These are phyloP conservation scores for Pythium sukuiense DNA, from an alignment of 352 stramenopile genomes.

Conservation along the genomic window DNA sequence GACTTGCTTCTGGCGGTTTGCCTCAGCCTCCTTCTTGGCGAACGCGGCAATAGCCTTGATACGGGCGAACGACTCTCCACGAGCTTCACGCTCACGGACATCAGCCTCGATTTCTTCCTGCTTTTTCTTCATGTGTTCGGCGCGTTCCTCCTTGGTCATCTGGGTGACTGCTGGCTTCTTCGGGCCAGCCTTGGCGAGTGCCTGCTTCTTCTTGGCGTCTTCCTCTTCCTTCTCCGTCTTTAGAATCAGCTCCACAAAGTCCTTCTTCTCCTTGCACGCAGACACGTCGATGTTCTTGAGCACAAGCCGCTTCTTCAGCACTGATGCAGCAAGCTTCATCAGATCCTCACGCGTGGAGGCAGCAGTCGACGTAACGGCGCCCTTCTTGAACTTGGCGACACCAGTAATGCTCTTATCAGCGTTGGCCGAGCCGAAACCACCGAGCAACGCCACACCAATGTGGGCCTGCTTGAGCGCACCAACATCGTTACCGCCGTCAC, in stretches of 20 bases:
- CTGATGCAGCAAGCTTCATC: conserved; percentile 87
- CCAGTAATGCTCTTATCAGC: conserved; percentile 87
- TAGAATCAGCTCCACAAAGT: conserved; percentile 80
- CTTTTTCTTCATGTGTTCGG: conserved; percentile 81
- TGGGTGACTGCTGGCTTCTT: conserved; percentile 46
- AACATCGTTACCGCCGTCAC: conserved; percentile 98
- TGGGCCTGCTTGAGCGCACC: conserved; percentile 93
- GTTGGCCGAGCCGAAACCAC: conserved; percentile 83
- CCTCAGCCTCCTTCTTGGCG: conserved; percentile 76
- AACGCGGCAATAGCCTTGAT: conserved; percentile 87
- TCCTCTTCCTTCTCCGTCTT: conserved; percentile 54
- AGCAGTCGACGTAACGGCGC: conserved; percentile 34
- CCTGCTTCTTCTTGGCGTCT: conserved; percentile 60
- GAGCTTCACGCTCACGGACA: conserved; percentile 69
- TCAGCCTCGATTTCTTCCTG: conserved; percentile 82
- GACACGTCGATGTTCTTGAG: conserved; percentile 69
- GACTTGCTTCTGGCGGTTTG: conserved; percentile 63
- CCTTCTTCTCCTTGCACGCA: conserved; percentile 77
- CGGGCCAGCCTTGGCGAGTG: conserved; percentile 26
- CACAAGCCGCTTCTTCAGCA: conserved; percentile 75
- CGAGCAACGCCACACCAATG: conserved; percentile 81
- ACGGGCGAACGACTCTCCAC: conserved; percentile 84
- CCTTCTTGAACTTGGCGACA: conserved; percentile 76
- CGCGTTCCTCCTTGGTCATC: conserved; percentile 81
- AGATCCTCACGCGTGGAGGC: conserved; percentile 57